Evolutionary conservation across 805 yeast genomes (phyloP), one percentile per base, ranked within the genome.

Genomic region (Saturnispora mendoncae): DNA sequence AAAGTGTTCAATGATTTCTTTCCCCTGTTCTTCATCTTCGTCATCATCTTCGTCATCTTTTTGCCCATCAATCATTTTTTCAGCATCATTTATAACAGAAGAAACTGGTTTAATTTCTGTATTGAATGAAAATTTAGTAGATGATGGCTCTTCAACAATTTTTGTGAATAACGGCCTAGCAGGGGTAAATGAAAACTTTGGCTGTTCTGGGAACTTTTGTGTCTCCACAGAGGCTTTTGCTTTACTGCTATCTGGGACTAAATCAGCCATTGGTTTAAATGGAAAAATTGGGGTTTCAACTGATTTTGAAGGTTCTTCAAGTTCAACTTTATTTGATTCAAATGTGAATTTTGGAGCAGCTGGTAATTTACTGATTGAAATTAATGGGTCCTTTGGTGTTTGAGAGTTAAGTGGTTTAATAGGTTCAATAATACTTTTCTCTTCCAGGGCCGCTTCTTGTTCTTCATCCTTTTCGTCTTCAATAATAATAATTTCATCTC

Each of bases 1-100:
- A 21, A 39, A 40, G 24, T 39, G 32, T 8, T 44, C 39, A 29
- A 41, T 38, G 8, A 21, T 3, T 28, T 33, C 42, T 15, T 28
- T 36, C 9, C 13, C 33, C 4, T n/a, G 23, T 13, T 14, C 14
- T 6, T 7, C 14, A 9, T 7, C 9, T 9, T 4, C 18, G 6
- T 6, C 9, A 15, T 9, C 20, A 15, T 4, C 9, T n/a, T 9
- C 14, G 6, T 6, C 20, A 14, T 7, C 33, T 7, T 7, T 6
- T 29, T 17, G 8, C 14, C 4, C 6, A 29, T 9, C 28, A 2
- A 18, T 10, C 18, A 18, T 26, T 35, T 18, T 35, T 18, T 26
- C 25, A 6, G 33, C 15, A n/a, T 14, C 29, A 17, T 6, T 8
- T 17, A 6, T 8, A 30, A 28, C 17, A 8, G 33, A 7, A 15